A percentile compares a stretch with the other conserved stretches of the same genome.
phyloP scores from a whole-genome alignment of 2,329 filamentous ascomycete species.

The Ascochyta fabae region DNA sequence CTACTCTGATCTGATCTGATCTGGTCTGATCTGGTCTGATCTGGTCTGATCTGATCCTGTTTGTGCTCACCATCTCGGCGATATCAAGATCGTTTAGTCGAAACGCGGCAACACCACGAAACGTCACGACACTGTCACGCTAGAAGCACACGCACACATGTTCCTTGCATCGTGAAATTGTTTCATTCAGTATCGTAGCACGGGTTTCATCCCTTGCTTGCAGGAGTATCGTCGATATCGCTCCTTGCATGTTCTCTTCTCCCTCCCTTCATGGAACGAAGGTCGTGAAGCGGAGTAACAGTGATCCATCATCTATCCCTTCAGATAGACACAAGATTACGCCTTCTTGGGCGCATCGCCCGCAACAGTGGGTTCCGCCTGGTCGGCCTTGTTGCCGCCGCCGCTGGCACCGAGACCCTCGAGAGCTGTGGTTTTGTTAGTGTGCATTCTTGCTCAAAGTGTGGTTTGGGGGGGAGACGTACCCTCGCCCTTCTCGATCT shows the following conservation, averaged over 20 bases:
- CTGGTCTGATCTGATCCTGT: too few species aligned
- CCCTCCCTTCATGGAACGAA: background rate
- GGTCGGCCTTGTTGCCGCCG: constrained; percentile 18
- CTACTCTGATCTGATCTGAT: too few species aligned
- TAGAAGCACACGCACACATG: background rate
- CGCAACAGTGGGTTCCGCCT: constrained; percentile 15
- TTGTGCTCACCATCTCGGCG: too few species aligned
- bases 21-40: too few species aligned
- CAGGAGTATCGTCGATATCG: constrained; percentile 22
- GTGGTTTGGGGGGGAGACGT: constrained; percentile 11
- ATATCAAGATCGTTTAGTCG: background rate
- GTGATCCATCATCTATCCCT: background rate
- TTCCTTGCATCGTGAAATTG: constrained; percentile 6
- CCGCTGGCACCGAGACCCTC: constrained; percentile 17
- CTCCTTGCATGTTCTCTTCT: constrained; percentile 11
- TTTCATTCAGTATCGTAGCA: constrained; percentile 10
- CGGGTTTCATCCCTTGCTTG: constrained; percentile 15
- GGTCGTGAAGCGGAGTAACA: background rate
- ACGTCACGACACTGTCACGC: background rate
- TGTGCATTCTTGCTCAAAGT: background rate
- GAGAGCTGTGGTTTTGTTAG: constrained; percentile 4
- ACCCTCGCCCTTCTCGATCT: constrained; percentile 49
- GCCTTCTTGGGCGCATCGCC: constrained; percentile 13
- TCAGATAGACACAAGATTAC: background rate
- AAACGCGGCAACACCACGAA: background rate